Base-by-base conservation (phyloP, 75 land plant genomes). In the Sequoiadendron giganteum region DNA sequence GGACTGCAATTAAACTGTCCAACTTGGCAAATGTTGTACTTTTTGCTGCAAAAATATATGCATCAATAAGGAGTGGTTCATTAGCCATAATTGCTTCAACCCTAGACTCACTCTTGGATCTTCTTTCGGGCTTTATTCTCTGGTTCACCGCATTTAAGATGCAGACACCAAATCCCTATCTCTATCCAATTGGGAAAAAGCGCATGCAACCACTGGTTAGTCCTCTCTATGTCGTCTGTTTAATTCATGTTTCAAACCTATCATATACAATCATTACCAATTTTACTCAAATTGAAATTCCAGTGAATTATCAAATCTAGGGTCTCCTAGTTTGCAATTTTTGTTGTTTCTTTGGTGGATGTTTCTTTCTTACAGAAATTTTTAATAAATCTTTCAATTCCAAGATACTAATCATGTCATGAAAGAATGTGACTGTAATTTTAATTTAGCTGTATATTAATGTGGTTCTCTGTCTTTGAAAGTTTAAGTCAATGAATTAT, bases 21-120 rank as follows among this genome's bases (percentile, higher is more conserved):
- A 96, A 96, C 89, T 42, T 92, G 87, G 94, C 98, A 61, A 97
- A 97, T 86, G 88, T 97, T 90, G 68, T 96, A 78, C 92, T 97
- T 42, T 93, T 97, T 90, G 92, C 91, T 30, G 94, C 97, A 36
- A 97, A 97, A 92, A 96, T 97, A 32, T 94, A 91, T 92, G 94
- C 95, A 32, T 96, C 97, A 18, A 79, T 95, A 55, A 93, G 87
- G 87, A 98, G 99, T 91, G 92, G 93, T 21, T 98, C 99, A 13
- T 86, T 98, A 86, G 99, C 99, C 7, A 98, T 98, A 38, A 93
- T 98, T 87, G 99, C 99, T n/a, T 98, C 99, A 38, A 97, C 99
- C 68, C 77, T 98, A 91, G 99, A 98, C 84, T 98, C 99, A 36
- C 94, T 98, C 38, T 91, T 98, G 89, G 99, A 98, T 90, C 92